Evolutionary conservation across 352 stramenopile genomes (phyloP), one percentile per base, ranked within the genome.

Genomic region (Thalassiosira hispida): DNA sequence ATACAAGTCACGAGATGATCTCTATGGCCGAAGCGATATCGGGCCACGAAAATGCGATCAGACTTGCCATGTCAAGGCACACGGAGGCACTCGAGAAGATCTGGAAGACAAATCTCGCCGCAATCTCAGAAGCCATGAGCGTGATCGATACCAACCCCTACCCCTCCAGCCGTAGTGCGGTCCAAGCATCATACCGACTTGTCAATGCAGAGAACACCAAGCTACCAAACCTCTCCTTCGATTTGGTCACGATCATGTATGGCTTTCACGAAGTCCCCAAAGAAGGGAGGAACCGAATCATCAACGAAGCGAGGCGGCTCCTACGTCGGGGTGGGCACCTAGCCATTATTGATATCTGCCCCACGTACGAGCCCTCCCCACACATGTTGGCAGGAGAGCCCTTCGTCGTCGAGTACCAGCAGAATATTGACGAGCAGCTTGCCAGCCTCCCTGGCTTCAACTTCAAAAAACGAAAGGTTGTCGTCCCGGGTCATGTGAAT

Each of bases 241-340:
- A 93, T 78, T 57, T 93, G 11, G 84, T 91, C 4, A 93, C 88
- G 8, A 82, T 92, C 12, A 91, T 91, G 83, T 93, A 93, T 68
- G 84, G 65, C 2, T 92, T 92, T 62, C 88, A 93, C 55, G 88
- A 93, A 72, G 75, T 83, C 20, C 88, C 88, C 0, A 59, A 76
- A 16, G 20, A 62, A 11, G 88, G 81, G 14, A 67, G 88, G 27
- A 57, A 68, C 8, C 69, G 65, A 20, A 93, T 93, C 16, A 55
- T 92, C 1, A 51, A 71, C n/a, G 86, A 93, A 86, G 81, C 79
- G 9, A 52, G 73, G 40, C 74, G 86, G n/a, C 25, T 93, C 18
- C 70, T 93, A 46, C 20, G 66, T 27, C 56, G 49, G 35, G 82
- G 84, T 61, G 88, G 83, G 4, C 73, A 69, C n/a, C 69, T 93